A percentile compares a stretch with the other conserved stretches of the same genome.
Conservation (phyloP, 306 rosid species). For the Potentilla sterilis region DNA sequence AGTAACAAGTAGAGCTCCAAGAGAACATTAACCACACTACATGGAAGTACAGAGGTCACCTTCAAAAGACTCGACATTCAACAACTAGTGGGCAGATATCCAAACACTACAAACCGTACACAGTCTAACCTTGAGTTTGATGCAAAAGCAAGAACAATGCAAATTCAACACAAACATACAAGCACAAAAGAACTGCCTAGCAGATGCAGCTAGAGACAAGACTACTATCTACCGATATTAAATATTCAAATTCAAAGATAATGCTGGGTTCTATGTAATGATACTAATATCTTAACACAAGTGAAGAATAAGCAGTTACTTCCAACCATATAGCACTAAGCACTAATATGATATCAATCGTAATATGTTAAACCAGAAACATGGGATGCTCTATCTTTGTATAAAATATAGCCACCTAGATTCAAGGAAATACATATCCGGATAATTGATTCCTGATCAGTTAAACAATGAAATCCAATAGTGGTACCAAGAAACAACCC, state of each 20-base stretch:
- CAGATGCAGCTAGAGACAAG: neutral
- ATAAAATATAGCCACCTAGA: neutral
- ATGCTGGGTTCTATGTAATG: neutral
- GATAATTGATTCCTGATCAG: neutral
- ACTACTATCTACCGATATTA: neutral
- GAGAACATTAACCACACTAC: slow-evolving; percentile 4
- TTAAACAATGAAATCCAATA: neutral
- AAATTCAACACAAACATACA: neutral
- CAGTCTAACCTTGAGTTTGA: neutral
- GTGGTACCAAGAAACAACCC: neutral
- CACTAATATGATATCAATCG: no score
- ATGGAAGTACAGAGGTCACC: neutral
- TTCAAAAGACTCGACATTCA: neutral
- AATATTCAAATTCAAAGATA: neutral
- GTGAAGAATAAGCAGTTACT: neutral
- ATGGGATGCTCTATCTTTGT: neutral
- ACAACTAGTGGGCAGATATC: neutral
- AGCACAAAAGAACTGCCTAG: neutral
- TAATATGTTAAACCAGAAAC: neutral
- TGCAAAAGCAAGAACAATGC: neutral
- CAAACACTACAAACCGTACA: neutral
- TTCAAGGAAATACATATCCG: neutral
- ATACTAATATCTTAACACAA: slow-evolving; percentile 2
- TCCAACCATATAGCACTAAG: no score
- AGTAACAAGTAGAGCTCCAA: slow-evolving; percentile 10